phyloP scores from a whole-genome alignment of 1,139 yeast species.

The Suhomyces panamericanus region DNA sequence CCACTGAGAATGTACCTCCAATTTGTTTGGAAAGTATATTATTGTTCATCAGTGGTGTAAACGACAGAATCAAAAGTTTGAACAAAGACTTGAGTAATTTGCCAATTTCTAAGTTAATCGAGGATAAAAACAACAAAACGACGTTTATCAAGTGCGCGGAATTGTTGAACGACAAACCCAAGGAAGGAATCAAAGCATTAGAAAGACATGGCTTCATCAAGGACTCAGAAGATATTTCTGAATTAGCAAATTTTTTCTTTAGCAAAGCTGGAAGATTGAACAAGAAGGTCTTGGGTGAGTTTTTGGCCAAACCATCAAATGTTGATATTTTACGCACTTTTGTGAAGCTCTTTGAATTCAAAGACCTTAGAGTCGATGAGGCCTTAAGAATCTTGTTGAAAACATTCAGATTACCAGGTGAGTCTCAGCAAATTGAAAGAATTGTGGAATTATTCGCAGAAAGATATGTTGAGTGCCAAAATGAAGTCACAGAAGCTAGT shows the following conservation, averaged over 20 bases:
- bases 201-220: constrained; percentile 64
- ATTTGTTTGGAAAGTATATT: constrained; percentile 86
- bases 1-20: constrained; percentile 91
- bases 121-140: constrained; percentile 60
- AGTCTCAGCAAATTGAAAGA: constrained; percentile 93
- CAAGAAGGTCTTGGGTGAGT: constrained; percentile 85
- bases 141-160: constrained; percentile 75
- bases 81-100: constrained; percentile 19
- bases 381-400: constrained; percentile 82
- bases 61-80: constrained; percentile 49
- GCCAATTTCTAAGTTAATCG: constrained; percentile 32
- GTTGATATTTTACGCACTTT: constrained; percentile 61
- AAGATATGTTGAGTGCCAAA: constrained; percentile 67
- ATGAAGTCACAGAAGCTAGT: constrained; percentile 17
- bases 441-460: constrained; percentile 85
- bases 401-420: constrained; percentile 93
- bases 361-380: constrained; percentile 82
- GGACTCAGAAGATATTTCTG: constrained; percentile 51
- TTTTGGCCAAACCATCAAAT: constrained; percentile 74
- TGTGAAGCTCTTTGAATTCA: constrained; percentile 71
- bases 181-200: constrained; percentile 66
- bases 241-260: constrained; percentile 74
- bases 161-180: constrained; percentile 74
- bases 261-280: constrained; percentile 79
- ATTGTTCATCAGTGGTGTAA: constrained; percentile 66